Conservation (phyloP, 2,329 filamentous ascomycete species). For the Cytospora schulzeri region DNA sequence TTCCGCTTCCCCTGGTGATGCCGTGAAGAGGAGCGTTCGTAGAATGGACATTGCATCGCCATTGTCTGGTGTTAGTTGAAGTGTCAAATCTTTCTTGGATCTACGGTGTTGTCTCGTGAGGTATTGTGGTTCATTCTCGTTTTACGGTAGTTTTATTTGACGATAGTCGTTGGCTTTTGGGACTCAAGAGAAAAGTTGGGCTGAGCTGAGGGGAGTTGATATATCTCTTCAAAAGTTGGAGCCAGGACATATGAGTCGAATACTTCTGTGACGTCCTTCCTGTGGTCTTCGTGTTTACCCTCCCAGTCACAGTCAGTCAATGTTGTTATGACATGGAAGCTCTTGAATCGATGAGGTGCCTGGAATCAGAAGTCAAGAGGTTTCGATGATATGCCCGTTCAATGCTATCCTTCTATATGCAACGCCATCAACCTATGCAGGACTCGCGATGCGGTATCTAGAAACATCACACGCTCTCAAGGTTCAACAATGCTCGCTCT, state of each 20-base stretch:
- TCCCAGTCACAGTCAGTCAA: background rate
- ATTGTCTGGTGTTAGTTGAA: background rate
- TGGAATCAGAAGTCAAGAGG: background rate
- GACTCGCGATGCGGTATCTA: constrained; percentile 12
- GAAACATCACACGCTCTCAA: background rate
- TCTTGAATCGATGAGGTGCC: background rate
- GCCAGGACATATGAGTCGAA: background rate
- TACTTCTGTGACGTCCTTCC: background rate
- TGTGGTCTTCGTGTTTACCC: background rate
- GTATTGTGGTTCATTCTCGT: background rate
- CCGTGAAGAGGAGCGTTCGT: background rate
- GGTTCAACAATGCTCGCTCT: constrained; percentile 3
- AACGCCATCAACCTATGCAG: constrained; percentile 15
- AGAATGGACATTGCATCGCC: background rate
- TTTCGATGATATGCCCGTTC: background rate
- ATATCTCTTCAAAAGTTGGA: background rate
- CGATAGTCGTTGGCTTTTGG: background rate
- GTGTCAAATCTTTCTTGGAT: background rate
- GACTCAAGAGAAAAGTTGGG: background rate
- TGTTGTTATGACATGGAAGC: background rate
- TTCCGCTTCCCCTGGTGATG: background rate
- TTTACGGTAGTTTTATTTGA: background rate
- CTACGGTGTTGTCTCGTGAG: background rate
- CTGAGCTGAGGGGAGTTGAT: background rate
- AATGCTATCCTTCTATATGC: constrained; percentile 3